Evolutionary conservation across 495 filamentous ascomycete genomes (phyloP).

Genomic region (Cercophora sp.): DNA sequence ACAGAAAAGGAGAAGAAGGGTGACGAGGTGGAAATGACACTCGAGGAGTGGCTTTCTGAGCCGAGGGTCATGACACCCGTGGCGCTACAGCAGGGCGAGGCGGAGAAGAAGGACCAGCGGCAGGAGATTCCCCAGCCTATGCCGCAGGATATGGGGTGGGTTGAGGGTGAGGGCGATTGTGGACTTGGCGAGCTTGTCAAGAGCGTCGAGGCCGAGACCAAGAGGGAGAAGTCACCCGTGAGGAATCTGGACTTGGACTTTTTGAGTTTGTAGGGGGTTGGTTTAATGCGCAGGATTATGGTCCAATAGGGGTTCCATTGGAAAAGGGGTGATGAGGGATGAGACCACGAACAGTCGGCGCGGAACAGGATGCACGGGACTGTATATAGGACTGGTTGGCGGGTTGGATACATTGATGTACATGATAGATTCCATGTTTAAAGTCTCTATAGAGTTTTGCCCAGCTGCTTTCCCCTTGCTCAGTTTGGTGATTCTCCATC

Average conservation of each 20-base stretch:
- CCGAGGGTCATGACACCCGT: constrained; percentile 10
- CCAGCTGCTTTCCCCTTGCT: no score
- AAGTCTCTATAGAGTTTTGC: no score
- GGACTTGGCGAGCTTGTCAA: constrained; percentile 4
- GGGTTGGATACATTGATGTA: no score
- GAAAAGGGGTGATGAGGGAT: no score
- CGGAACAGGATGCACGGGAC: no score
- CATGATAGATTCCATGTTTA: no score
- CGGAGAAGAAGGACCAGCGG: background rate
- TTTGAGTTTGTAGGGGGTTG: constrained; percentile 23
- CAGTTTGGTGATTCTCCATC: no score
- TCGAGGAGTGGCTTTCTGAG: constrained; percentile 32
- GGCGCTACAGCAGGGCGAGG: background rate
- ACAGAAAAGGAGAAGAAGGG: background rate
- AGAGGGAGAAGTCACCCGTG: background rate
- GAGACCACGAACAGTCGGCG: no score
- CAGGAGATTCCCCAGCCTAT: background rate
- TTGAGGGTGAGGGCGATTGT: background rate
- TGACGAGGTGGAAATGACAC: constrained; percentile 25
- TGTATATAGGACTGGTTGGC: no score
- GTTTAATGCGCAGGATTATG: no score
- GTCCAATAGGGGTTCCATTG: no score
- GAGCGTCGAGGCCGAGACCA: background rate
- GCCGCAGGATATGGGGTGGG: constrained; percentile 8
- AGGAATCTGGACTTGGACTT: constrained; percentile 28